These are phyloP conservation scores for Termitomyces sp. DNA, from an alignment of 768 basidiomycete species.

Conservation along the genomic window DNA sequence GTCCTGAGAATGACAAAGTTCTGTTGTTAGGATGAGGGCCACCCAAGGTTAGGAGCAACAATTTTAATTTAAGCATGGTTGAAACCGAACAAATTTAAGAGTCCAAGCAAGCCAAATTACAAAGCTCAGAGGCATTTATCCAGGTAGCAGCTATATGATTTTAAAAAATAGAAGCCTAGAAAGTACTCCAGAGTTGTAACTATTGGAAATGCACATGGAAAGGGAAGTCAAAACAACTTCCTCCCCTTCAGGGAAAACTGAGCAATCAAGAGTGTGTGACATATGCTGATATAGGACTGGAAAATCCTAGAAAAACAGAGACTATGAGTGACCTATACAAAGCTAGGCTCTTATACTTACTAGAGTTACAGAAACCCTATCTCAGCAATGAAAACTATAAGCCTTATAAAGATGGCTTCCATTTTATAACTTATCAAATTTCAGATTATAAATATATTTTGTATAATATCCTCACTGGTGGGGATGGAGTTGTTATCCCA, in stretches of 20 bases:
- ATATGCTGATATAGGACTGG: neutral
- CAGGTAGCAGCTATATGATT: too few species aligned
- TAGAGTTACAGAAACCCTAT: neutral
- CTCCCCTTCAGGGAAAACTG: neutral
- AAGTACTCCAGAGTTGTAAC: neutral
- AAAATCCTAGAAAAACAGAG: neutral
- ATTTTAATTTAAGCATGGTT: too few species aligned
- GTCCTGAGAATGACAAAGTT: too few species aligned
- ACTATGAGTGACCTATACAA: neutral
- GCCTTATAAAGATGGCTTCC: neutral
- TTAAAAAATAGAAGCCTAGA: too few species aligned
- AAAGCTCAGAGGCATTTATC: too few species aligned
- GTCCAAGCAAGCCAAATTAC: too few species aligned
- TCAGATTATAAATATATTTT: neutral
- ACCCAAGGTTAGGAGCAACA: too few species aligned
- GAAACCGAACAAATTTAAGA: too few species aligned
- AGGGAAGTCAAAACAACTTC: neutral
- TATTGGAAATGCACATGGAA: neutral
- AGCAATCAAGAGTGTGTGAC: neutral
- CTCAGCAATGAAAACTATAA: neutral
- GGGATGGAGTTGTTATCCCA: neutral
- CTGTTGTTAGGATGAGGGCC: too few species aligned
- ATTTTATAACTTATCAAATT: neutral
- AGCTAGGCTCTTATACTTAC: neutral
- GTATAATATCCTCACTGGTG: neutral